Percentiles rank a stretch among this genome's conserved stretches.
phyloP scores from a whole-genome alignment of 257 asterid species.

The Petrea volubilis region DNA sequence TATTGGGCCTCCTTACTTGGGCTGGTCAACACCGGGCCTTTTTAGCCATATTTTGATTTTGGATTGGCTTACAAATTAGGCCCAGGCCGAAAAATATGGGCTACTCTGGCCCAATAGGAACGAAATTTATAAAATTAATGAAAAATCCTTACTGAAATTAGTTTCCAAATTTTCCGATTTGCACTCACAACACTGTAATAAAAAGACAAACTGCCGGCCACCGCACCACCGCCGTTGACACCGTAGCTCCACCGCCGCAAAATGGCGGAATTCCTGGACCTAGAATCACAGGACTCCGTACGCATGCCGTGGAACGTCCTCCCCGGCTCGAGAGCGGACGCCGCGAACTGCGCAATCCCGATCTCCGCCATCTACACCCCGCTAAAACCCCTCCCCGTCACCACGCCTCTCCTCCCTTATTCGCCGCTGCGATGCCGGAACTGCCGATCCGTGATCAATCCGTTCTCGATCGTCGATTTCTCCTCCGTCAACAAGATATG shows the following conservation, averaged over 20 bases:
- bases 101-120: no score
- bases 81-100: neutral
- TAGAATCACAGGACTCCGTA: conserved; percentile 78
- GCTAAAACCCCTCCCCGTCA: conserved; percentile 65
- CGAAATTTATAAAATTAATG: neutral
- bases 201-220: conserved; percentile 29
- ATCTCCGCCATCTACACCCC: conserved; percentile 95
- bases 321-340: conserved; percentile 90
- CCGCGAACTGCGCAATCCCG: conserved; percentile 87
- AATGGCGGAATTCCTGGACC: conserved; percentile 85
- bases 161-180: conserved; percentile 13
- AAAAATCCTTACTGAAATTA: neutral
- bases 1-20: no score
- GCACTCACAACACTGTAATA: neutral
- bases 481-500: conserved; percentile 78
- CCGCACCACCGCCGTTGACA: conserved; percentile 29
- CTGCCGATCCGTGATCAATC: conserved; percentile 94
- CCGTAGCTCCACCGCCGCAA: conserved; percentile 21
- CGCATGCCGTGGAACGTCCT: conserved; percentile 99
- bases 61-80: neutral
- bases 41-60: no score
- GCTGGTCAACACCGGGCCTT: no score
- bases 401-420: conserved; percentile 70
- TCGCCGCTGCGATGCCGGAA: conserved; percentile 91
- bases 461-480: conserved; percentile 89